Evolutionary conservation across 208 protist species (phyloP).

Genomic region (Leptomonas pyrrhocoris): DNA sequence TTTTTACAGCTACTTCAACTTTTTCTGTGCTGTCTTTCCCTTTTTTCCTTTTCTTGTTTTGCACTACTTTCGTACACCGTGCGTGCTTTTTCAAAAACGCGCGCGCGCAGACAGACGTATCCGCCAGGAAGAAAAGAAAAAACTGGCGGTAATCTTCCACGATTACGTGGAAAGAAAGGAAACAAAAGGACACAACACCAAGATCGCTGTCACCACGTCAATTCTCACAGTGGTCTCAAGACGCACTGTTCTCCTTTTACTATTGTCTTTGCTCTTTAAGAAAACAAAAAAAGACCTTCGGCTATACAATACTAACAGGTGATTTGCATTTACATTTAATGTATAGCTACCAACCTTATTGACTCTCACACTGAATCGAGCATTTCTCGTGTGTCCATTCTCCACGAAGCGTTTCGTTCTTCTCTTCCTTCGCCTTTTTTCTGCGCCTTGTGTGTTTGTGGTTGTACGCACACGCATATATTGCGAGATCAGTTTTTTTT

Average conservation of each 20-base stretch:
- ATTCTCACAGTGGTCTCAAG: background rate
- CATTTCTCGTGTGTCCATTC: background rate
- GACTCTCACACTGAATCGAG: background rate
- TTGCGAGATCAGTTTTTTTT: background rate
- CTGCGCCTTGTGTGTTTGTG: background rate
- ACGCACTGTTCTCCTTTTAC: background rate
- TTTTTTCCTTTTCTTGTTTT: constrained; percentile 4
- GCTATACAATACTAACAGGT: no score
- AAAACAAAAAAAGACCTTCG: no score
- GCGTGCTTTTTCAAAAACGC: background rate
- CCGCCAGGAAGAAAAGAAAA: background rate
- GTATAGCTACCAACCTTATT: background rate
- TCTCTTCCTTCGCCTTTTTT: background rate
- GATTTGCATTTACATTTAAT: background rate
- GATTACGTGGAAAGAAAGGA: background rate
- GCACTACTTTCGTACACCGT: background rate
- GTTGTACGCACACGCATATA: background rate
- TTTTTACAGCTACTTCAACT: constrained; percentile 1
- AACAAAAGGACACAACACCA: background rate
- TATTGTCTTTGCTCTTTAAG: background rate
- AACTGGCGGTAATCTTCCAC: no score
- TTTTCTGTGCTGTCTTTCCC: background rate
- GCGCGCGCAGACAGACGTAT: background rate
- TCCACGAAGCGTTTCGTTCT: constrained; percentile 3
- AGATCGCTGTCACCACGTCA: background rate